Evolutionary conservation across 2,329 filamentous ascomycete species (phyloP), one percentile per base, ranked within the genome.

Genomic region (Taxawa tesnikishii): DNA sequence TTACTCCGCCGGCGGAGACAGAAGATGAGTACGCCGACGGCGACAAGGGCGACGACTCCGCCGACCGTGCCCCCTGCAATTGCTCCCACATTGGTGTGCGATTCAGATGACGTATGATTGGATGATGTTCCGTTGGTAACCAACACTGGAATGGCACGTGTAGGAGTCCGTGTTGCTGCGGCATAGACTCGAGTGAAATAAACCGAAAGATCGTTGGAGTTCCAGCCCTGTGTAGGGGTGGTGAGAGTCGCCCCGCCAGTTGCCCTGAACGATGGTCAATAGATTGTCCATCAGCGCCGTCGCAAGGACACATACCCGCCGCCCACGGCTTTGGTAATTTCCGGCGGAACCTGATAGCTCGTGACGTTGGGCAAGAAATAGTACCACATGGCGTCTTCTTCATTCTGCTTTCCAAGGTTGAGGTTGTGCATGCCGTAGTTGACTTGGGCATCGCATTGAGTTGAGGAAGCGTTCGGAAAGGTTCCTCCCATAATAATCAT

Each of bases 401-500:
- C 41, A 41, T 64, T 63, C 19, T 62, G 56, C 26, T 60, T 48
- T 25, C 66, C 62, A 15, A 70, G 51, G 43, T 70, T 61, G 11
- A 65, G 43, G 39, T 67, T 65, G 46, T 73, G 69, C 6, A 59
- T 60, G 6, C 61, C 68, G 56, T 60, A 69, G 17, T 62, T 53
- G 5, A 49, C 45, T 2, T 58, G 52, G 16, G 48, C 51, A 41
- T 73, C 69, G 41, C 69, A 74, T 12, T 14, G 23, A 41, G 25
- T 58, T 9, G 55, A 53, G 2, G 60, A 57, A n/a, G 56, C 55
- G 44, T 78, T 43, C 9, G 71, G 65, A 38, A 75, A 73, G 28
- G 61, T 64, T 12, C 75, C 75, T 14, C 75, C 74, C 21, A 77
- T 68, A 28, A 79, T 60, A 15, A 79, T 52, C 67, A 79, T 77